Base-by-base conservation (phyloP, 2,329 filamentous ascomycete genomes). In the Aspergillus floridensis region DNA sequence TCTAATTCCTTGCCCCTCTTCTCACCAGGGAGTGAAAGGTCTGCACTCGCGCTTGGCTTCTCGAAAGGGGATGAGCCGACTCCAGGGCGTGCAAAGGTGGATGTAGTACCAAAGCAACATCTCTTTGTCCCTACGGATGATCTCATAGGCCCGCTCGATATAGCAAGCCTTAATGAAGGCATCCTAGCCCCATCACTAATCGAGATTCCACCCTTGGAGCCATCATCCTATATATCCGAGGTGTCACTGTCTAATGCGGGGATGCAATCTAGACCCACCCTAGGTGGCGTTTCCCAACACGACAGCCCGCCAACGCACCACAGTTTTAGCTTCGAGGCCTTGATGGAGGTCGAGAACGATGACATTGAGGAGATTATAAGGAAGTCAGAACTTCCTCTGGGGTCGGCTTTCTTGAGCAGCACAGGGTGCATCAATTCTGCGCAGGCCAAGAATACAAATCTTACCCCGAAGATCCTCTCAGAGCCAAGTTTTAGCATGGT, bases 301-400 rank as follows among this genome's bases (percentile, higher is more conserved):
- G 59, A 63, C 24, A 56, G 55, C 6, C 53, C 55, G 29, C 52
- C 55, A 4, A 49, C 56, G 19, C 55, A 55, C 5, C 65, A 66
- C 10, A 63, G 58, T 10, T 64, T 71, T 21, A 74, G 67, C 32
- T 74, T 76, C 57, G 70, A 72, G 31, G 67, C 69, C 19, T 57
- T 74, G 10, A 59, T 75, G n/a, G 71, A 74, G 51, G 70, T 69
- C 8, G 69, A 74, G 7, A 65, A 81, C 16, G 80, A 84, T 29
- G 81, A 82, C 46, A 74, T 86, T 12, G 84, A 87, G 67, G 83
- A 87, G 57, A 79, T 87, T 48, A 74, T 82, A 21, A 77, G 82
- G 41, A 69, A 73, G 47, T 64, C 72, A 11, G 69, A 76, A 21
- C 60, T 66, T 6, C 66, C 70, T 19, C 60, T 66, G 16, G 69